Conservation (phyloP, 495 filamentous ascomycete species). For the Bacidia rubella region DNA sequence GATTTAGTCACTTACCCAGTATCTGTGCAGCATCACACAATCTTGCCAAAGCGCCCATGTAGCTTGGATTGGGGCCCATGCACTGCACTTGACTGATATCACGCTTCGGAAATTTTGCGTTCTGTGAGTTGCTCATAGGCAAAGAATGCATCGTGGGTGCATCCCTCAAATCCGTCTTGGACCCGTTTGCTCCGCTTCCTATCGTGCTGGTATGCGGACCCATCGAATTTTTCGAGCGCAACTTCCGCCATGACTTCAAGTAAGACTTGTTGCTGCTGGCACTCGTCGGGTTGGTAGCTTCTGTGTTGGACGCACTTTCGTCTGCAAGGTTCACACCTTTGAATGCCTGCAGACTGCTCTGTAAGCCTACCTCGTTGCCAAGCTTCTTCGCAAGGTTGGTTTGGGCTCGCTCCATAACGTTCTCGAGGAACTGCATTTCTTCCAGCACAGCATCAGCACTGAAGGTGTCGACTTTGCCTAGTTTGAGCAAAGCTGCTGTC, state of each 20-base stretch:
- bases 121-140: slow-evolving; percentile 64
- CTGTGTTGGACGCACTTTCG: slow-evolving; percentile 26
- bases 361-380: slow-evolving; percentile 78
- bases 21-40: slow-evolving; percentile 91
- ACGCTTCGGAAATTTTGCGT: slow-evolving; percentile 47
- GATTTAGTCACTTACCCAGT: slow-evolving; percentile 49
- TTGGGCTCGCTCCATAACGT: slow-evolving; percentile 75
- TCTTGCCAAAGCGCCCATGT: slow-evolving; percentile 81
- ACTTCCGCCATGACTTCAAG: slow-evolving; percentile 61
- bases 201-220: slow-evolving; percentile 26
- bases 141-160: slow-evolving; percentile 52
- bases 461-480: slow-evolving; percentile 69
- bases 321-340: slow-evolving; percentile 39
- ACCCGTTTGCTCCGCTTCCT: slow-evolving; percentile 19
- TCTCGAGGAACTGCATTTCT: slow-evolving; percentile 90
- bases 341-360: slow-evolving; percentile 52
- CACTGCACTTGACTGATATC: slow-evolving; percentile 57
- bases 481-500: slow-evolving; percentile 75
- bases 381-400: slow-evolving; percentile 63
- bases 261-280: slow-evolving; percentile 53
- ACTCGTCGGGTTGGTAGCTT: slow-evolving; percentile 33
- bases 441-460: slow-evolving; percentile 86
- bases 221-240: slow-evolving; percentile 73
- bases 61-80: slow-evolving; percentile 71
- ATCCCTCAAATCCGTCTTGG: slow-evolving; percentile 43